A percentile compares a stretch with the other conserved stretches of the same genome.
These are phyloP conservation scores for Aspergillus pseudoterreus DNA, from an alignment of 2,329 filamentous ascomycete species.

Conservation along the genomic window DNA sequence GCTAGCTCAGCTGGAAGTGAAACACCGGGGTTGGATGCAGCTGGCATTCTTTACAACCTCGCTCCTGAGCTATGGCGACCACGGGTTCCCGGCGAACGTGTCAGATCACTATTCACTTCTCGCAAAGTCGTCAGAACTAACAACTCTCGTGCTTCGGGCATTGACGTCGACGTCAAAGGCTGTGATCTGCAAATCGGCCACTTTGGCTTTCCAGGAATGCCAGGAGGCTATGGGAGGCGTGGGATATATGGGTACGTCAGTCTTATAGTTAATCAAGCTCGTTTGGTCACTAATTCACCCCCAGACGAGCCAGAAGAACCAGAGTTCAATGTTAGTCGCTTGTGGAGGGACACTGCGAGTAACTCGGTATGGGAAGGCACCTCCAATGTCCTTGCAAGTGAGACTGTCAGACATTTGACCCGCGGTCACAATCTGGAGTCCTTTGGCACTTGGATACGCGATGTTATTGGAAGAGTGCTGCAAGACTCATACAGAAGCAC, in stretches of 20 bases:
- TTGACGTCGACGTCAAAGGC: conserved; percentile 28
- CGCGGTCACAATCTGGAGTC: background rate
- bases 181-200: conserved; percentile 27
- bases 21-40: conserved; percentile 35
- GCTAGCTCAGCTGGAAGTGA: conserved; percentile 36
- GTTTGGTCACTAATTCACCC: background rate
- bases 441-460: background rate
- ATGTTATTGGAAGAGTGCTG: background rate
- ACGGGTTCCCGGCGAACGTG: background rate
- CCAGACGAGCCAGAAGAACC: conserved; percentile 44
- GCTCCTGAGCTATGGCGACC: background rate
- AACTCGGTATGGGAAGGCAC: conserved; percentile 66
- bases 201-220: conserved; percentile 28
- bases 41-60: conserved; percentile 31
- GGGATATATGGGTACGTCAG: conserved; percentile 25
- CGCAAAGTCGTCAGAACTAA: background rate
- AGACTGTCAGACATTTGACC: background rate
- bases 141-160: conserved; percentile 18
- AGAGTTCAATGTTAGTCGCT: conserved; percentile 61
- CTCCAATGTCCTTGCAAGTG: conserved; percentile 52
- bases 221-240: conserved; percentile 33
- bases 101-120: background rate
- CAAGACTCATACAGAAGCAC: background rate
- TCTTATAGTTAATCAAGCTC: background rate
- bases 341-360: conserved; percentile 60